Conservation (phyloP, 805 yeast species). For the Clavispora fructus region DNA sequence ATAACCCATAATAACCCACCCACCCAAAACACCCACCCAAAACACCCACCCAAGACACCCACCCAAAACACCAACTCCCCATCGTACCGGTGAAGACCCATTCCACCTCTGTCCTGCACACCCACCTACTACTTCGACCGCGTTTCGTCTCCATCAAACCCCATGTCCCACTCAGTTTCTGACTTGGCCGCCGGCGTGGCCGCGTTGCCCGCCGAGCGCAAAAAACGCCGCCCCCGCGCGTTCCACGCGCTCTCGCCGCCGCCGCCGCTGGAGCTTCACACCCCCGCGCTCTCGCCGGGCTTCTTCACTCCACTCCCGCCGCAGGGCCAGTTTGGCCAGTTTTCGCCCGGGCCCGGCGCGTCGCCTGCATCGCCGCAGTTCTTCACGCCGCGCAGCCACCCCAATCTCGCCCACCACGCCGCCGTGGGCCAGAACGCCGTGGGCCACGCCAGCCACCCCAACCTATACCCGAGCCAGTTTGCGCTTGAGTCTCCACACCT, state of each 20-base stretch:
- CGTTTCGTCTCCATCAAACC: background rate
- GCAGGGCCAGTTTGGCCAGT: background rate
- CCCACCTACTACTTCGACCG: no score
- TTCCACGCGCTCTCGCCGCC: constrained; percentile 7
- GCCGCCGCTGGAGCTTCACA: background rate
- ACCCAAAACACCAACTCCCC: no score
- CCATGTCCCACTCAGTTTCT: constrained; percentile 1
- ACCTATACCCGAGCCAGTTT: no score
- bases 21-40: no score
- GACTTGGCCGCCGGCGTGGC: constrained; percentile 11
- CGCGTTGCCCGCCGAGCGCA: constrained; percentile 9
- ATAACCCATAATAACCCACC: no score
- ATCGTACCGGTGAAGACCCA: no score
- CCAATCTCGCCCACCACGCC: background rate
- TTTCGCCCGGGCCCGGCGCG: background rate
- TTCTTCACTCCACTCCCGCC: background rate
- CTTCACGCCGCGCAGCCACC: background rate
- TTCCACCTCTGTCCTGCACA: no score
- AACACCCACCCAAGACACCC: no score
- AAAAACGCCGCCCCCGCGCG: constrained; percentile 14
- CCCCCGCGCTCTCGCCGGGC: background rate
- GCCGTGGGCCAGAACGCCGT: no score
- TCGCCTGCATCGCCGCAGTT: background rate
- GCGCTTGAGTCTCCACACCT: no score
- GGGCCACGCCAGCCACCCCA: no score